phyloP scores from a whole-genome alignment of 371 early-diverging fungal species.

The Mucor racemosus region DNA sequence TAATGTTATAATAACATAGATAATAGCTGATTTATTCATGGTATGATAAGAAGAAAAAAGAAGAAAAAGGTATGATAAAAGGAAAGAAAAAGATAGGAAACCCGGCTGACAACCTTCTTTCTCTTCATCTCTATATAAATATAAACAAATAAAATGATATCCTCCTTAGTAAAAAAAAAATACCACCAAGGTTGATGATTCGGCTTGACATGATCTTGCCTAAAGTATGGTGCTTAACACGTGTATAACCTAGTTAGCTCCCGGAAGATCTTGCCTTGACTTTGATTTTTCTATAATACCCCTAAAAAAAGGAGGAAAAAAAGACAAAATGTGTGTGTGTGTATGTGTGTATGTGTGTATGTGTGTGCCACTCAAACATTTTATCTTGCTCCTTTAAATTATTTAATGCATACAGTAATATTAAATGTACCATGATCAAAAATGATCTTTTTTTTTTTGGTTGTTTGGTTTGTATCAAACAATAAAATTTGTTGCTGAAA shows the following conservation, averaged over 20 bases:
- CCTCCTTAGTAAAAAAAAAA: background rate
- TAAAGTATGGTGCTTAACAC: background rate
- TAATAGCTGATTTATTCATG: constrained; percentile 12
- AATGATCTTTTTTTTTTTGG: background rate
- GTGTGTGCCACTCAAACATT: background rate
- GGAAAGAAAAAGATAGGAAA: constrained; percentile 2
- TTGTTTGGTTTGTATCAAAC: background rate
- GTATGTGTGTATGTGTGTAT: background rate
- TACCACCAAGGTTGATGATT: background rate
- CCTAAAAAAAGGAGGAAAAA: background rate
- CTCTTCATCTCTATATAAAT: background rate
- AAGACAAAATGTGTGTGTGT: background rate
- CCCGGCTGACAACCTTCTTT: background rate
- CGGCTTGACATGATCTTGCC: constrained; percentile 15
- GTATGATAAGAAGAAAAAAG: background rate
- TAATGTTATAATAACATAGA: constrained; percentile 18
- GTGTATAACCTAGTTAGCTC: background rate
- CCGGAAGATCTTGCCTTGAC: background rate
- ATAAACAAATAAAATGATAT: constrained; percentile 8
- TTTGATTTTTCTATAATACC: background rate
- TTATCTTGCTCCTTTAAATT: background rate
- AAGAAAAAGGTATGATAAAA: constrained; percentile 4
- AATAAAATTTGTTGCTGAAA: constrained; percentile 1
- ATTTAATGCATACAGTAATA: background rate
- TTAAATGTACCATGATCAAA: constrained; percentile 1